phyloP scores from a whole-genome alignment of 306 rosid genomes.

The Prinsepia uniflora region DNA sequence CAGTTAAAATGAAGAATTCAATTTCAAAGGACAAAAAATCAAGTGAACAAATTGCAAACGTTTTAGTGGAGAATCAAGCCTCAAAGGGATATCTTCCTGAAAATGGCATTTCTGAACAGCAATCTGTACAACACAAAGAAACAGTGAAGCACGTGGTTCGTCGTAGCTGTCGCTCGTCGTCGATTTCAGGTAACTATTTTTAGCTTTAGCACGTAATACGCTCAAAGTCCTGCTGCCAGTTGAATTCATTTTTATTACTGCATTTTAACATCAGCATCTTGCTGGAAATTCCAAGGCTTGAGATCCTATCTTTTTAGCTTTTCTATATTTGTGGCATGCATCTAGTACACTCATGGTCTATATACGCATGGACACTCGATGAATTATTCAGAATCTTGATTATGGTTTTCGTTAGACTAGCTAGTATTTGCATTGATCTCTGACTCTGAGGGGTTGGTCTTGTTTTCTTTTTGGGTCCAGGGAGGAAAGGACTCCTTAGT shows the following conservation, averaged over 20 bases:
- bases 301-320: not conserved
- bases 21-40: conserved; percentile 20
- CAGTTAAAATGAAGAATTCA: conserved; percentile 27
- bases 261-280: not conserved
- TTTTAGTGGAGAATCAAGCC: conserved; percentile 14
- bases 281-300: not conserved
- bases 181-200: conserved; percentile 32
- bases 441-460: conserved; percentile 1
- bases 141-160: conserved; percentile 41
- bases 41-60: conserved; percentile 18
- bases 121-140: conserved; percentile 26
- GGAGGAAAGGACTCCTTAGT: conserved; percentile 30
- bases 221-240: not conserved
- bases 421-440: not conserved
- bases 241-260: not conserved
- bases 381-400: not conserved
- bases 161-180: conserved; percentile 36
- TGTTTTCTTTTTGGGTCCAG: conserved; percentile 30
- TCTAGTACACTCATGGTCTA: not conserved
- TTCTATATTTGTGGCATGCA: not conserved
- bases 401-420: not conserved
- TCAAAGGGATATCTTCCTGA: conserved; percentile 30
- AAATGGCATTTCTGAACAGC: conserved; percentile 22
- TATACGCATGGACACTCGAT: not conserved
- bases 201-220: conserved; percentile 3